Percentiles rank a stretch among this genome's conserved stretches.
These are phyloP conservation scores for Triticum timopheevii DNA, from an alignment of 176 grass and related monocot genomes.

Conservation along the genomic window DNA sequence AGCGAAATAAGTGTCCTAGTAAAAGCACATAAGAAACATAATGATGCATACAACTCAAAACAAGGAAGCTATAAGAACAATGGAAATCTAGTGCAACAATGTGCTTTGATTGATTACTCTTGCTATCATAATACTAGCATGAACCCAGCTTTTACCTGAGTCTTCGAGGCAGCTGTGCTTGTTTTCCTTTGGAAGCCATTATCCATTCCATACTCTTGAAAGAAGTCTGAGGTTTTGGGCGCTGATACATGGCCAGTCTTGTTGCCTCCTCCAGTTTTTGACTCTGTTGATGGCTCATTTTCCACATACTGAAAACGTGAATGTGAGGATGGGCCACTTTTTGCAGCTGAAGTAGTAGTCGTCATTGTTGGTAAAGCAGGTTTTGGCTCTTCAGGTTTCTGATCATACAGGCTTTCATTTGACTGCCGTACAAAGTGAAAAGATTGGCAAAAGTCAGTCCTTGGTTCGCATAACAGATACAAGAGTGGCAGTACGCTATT, in stretches of 20 bases:
- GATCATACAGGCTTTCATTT: slow-evolving; percentile 81
- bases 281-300: slow-evolving; percentile 39
- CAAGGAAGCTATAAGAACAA: neutral
- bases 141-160: slow-evolving; percentile 49
- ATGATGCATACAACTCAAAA: neutral
- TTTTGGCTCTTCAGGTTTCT: slow-evolving; percentile 85
- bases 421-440: slow-evolving; percentile 42
- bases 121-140: neutral
- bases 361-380: slow-evolving; percentile 45
- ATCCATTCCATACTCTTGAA: slow-evolving; percentile 75
- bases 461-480: neutral
- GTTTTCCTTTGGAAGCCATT: slow-evolving; percentile 73
- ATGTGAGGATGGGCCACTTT: slow-evolving; percentile 41
- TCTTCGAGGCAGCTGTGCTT: slow-evolving; percentile 52
- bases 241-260: slow-evolving; percentile 56
- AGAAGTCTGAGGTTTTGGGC: slow-evolving; percentile 83
- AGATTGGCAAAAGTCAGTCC: neutral
- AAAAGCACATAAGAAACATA: neutral
- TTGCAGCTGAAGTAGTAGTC: slow-evolving; percentile 16
- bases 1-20: too few relatives aligned
- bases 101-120: neutral
- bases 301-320: slow-evolving; percentile 83
- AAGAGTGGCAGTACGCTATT: neutral
- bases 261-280: slow-evolving; percentile 40
- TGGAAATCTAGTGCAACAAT: neutral